Base-by-base conservation (phyloP, 192 early-diverging fungal genomes). In the Phlyctochytrium planicorne region DNA sequence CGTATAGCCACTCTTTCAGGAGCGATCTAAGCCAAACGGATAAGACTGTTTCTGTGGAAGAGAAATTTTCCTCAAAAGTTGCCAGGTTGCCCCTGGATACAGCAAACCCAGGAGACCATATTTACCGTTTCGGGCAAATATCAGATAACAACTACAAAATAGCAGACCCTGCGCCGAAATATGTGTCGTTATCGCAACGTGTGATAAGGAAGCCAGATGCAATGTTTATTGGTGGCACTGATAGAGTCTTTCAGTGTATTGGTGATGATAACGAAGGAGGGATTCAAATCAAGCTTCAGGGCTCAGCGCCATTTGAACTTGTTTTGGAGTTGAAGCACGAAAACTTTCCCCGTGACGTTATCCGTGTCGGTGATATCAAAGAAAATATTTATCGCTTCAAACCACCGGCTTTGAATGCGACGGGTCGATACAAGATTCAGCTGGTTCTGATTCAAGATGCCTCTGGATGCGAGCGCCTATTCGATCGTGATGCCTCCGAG, bases 101-200 rank as follows among this genome's bases (percentile, higher is more conserved):
- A 16, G 71, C 67, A 14, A 2, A 35, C 16, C 74, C 75, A 27
- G 79, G 79, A 40, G 52, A 34, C 33, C 76, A 80, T 60, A 64
- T 30, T 1, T 84, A 80, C 67, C 55, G 32, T 3, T 72, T 84
- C 64, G 52, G 12, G 27, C 32, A 66, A 2, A 34, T 84, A 23
- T 23, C 69, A 14, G 82, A 84, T 60, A 78, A 70, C 59, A 81
- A 84, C 60, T 84, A 84, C 71, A 64, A 63, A 24, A 16, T 50
- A 30, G 32, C 14, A 14, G 24, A 31, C 6, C 6, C 30, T 30
- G 23, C 34, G 23, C 40, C 40, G 20, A 6, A 6, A 14, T 47
- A 47, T 47, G 40, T 20, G 40, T 47, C 40, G 6, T 57, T 57
- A 10, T 25, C 25, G 10, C 79, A 81, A 56, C 30, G 32, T 3